A percentile compares a stretch with the other conserved stretches of the same genome.
These are phyloP conservation scores for Cladosporium oxysporum DNA, from an alignment of 2,329 filamentous ascomycete species.

Conservation along the genomic window DNA sequence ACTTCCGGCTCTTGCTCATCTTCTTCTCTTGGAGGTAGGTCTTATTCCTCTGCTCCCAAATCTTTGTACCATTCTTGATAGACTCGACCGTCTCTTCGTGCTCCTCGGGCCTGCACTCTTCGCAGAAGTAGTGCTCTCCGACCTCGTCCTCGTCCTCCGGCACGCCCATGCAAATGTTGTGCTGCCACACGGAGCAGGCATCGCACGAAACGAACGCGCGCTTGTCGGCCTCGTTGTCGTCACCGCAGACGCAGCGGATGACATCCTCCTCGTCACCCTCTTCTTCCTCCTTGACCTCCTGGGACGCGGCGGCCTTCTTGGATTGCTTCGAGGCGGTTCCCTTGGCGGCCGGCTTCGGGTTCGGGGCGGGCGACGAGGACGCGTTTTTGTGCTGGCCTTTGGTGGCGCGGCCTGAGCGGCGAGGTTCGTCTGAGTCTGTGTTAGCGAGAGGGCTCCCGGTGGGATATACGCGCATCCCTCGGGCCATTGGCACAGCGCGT, in stretches of 20 bases:
- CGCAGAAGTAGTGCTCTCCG: constrained; percentile 87
- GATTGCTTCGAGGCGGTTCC: constrained; percentile 38
- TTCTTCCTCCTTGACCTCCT: constrained; percentile 47
- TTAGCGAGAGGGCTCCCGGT: background rate
- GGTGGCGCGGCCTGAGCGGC: constrained; percentile 91
- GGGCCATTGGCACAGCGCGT: background rate
- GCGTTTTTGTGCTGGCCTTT: constrained; percentile 94
- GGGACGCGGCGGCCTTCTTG: constrained; percentile 40
- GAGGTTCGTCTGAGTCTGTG: constrained; percentile 67
- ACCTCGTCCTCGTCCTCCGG: constrained; percentile 70
- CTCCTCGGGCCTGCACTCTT: constrained; percentile 80
- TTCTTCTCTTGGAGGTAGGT: constrained; percentile 56
- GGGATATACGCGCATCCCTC: constrained; percentile 3
- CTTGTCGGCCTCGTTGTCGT: constrained; percentile 80
- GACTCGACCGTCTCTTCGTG: constrained; percentile 79
- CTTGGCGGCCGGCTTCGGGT: constrained; percentile 42
- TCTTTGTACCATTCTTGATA: constrained; percentile 76
- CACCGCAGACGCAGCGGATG: constrained; percentile 92
- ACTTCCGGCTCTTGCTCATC: constrained; percentile 62
- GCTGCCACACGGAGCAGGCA: constrained; percentile 90
- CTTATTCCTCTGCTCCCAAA: constrained; percentile 65
- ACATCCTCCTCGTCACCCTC: constrained; percentile 49
- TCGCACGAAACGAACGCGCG: constrained; percentile 97
- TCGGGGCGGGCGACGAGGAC: constrained; percentile 54
- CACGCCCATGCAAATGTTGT: constrained; percentile 93